Evolutionary conservation across 2,329 filamentous ascomycete species (phyloP).

Genomic region (Fusarium multiceps): DNA sequence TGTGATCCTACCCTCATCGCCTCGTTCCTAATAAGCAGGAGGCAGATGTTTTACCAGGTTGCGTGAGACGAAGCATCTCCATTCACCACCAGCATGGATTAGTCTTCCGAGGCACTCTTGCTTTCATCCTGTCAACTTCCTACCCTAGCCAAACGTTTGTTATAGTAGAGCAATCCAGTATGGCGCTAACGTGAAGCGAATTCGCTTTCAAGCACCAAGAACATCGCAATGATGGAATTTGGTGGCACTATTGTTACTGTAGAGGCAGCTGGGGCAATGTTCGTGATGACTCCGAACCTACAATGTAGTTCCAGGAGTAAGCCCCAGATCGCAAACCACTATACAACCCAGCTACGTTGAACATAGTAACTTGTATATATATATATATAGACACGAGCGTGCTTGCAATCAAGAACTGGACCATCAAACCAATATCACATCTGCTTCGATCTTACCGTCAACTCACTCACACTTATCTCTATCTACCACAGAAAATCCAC

Average conservation of each 20-base stretch:
- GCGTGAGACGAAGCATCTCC: background rate
- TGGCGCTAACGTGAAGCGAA: background rate
- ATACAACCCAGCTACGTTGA: background rate
- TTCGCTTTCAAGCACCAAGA: conserved; percentile 13
- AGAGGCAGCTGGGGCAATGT: background rate
- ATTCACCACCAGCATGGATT: conserved; percentile 1
- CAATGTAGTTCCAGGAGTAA: conserved; percentile 5
- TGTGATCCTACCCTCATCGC: background rate
- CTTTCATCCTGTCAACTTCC: conserved; percentile 16
- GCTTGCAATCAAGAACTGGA: background rate
- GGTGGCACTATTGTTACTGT: conserved; percentile 7
- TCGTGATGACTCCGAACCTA: background rate
- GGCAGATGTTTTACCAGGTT: background rate
- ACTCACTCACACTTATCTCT: background rate
- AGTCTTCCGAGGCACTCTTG: background rate
- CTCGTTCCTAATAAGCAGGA: background rate
- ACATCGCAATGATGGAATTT: conserved; percentile 16
- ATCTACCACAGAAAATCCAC: background rate
- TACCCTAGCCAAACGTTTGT: conserved; percentile 4
- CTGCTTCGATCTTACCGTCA: background rate
- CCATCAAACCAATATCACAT: background rate
- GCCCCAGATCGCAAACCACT: background rate
- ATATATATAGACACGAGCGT: background rate
- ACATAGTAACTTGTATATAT: conserved; percentile 2
- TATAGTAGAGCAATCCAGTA: background rate